Evolutionary conservation across 176 grass and related monocot genomes (phyloP), one percentile per base, ranked within the genome.

Genomic region (Musa itinerans): DNA sequence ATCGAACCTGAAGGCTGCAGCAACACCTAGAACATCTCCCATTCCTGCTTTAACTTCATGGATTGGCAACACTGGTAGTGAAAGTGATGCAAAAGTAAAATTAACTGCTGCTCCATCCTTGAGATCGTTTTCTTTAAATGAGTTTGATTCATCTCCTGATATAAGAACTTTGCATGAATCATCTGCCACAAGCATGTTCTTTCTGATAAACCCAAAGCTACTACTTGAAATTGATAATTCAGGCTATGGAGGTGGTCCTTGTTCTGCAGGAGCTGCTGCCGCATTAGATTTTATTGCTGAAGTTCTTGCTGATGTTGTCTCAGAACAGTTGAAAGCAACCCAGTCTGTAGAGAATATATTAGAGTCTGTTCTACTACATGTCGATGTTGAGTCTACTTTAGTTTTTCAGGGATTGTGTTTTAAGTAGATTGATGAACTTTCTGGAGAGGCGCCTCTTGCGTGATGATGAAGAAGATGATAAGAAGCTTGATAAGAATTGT

Each of bases 381-480:
- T 94, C 63, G 95, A 94, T 74, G 73, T 89, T 43, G 89, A 99
- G 63, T 92, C 88, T 75, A 77, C 78, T 78, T 81, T 99, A 78
- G 85, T 99, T 82, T 99, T 99, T 77, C 91, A 99, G 85, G 95
- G 95, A 23, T 82, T 99, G 79, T 99, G 95, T 77, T 81, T 81
- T 94, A 76, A 93, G 95, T 84, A 84, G 95, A 94, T 79, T 99
- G 84, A 91, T 94, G 85, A 94, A 99, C 77, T 99, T 94, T 76
- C 84, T 99, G 10, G 95, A 99, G 89, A 92, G 95, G 79, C 87
- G 82, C 72, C 91, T 99, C 66, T 80, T 99, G 52, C 88, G 92
- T 34, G 91, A 99, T 79, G 95, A 99, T 72, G 95, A 99, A 29
- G 29, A 29, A 73, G 88, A 94, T 82, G 87, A 79, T 52, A 91